phyloP scores from a whole-genome alignment of 441 rosid genomes.

The Lepidium campestre region DNA sequence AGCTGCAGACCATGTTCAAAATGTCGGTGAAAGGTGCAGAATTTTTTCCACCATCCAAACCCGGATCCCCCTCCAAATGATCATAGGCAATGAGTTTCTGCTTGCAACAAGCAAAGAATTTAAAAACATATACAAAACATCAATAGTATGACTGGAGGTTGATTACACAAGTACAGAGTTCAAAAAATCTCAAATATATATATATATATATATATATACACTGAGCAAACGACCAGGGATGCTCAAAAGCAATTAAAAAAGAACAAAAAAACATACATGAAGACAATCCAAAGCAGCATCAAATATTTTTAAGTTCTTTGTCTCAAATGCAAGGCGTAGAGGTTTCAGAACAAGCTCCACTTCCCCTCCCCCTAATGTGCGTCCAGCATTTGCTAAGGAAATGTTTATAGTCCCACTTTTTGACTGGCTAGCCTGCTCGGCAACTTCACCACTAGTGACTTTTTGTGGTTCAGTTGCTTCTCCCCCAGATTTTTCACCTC shows the following conservation, averaged over 20 bases:
- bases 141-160: not conserved
- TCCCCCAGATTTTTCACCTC: slow-evolving; percentile 40
- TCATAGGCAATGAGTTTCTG: slow-evolving; percentile 99
- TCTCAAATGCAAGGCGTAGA: slow-evolving; percentile 88
- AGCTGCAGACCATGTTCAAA: slow-evolving; percentile 87
- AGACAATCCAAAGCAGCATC: slow-evolving; percentile 99
- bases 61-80: slow-evolving; percentile 99
- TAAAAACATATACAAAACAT: slow-evolving; percentile 1
- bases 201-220: too few species aligned
- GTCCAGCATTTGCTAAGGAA: slow-evolving; percentile 83
- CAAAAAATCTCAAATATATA: not conserved
- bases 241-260: not conserved
- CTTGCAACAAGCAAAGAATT: slow-evolving; percentile 23
- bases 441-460: slow-evolving; percentile 34
- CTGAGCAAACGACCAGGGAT: not conserved
- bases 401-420: slow-evolving; percentile 42
- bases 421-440: slow-evolving; percentile 38
- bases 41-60: slow-evolving; percentile 87
- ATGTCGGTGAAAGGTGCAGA: slow-evolving; percentile 81
- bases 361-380: slow-evolving; percentile 76
- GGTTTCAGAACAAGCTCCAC: slow-evolving; percentile 88
- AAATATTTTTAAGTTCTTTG: slow-evolving; percentile 78
- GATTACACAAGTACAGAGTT: not conserved
- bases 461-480: slow-evolving; percentile 37
- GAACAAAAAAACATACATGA: slow-evolving; percentile 67